phyloP scores from a whole-genome alignment of 2,329 filamentous ascomycete species.

The Leptodontidium sp. region DNA sequence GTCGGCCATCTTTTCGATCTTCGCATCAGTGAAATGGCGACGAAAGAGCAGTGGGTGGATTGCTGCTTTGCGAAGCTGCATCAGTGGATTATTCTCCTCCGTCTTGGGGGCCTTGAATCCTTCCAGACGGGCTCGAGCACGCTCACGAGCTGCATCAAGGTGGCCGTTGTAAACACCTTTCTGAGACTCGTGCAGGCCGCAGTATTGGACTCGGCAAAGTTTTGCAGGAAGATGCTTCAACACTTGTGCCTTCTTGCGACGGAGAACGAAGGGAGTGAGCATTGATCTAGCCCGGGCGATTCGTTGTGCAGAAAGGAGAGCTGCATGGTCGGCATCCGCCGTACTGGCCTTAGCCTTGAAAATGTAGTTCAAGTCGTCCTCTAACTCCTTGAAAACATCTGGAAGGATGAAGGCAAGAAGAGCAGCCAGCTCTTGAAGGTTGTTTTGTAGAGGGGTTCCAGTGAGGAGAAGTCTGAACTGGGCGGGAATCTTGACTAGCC shows the following conservation, averaged over 20 bases:
- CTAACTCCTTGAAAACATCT: slow-evolving; percentile 77
- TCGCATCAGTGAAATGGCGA: slow-evolving; percentile 78
- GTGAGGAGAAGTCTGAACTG: slow-evolving; percentile 87
- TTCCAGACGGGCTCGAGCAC: slow-evolving; percentile 63
- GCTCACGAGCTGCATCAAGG: slow-evolving; percentile 69
- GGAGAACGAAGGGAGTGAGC: slow-evolving; percentile 92
- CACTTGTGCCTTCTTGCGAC: slow-evolving; percentile 92
- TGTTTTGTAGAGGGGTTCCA: slow-evolving; percentile 94
- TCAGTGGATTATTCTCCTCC: slow-evolving; percentile 77
- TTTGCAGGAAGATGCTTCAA: slow-evolving; percentile 85
- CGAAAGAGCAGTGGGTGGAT: slow-evolving; percentile 92
- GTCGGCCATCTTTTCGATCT: slow-evolving; percentile 78
- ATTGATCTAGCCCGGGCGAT: slow-evolving; percentile 89
- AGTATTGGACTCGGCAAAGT: slow-evolving; percentile 79
- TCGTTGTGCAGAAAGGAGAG: slow-evolving; percentile 85
- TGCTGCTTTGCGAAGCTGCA: slow-evolving; percentile 90
- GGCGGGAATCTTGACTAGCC: slow-evolving; percentile 78
- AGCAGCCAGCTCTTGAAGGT: slow-evolving; percentile 88
- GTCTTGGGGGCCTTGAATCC: slow-evolving; percentile 56
- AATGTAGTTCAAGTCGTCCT: slow-evolving; percentile 82
- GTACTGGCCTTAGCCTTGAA: slow-evolving; percentile 93
- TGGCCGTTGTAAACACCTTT: slow-evolving; percentile 75
- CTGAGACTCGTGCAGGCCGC: slow-evolving; percentile 79
- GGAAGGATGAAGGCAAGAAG: slow-evolving; percentile 96
- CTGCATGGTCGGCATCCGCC: slow-evolving; percentile 79